Evolutionary conservation across 306 rosid species (phyloP), one percentile per base, ranked within the genome.

Genomic region (Biancaea sappan): DNA sequence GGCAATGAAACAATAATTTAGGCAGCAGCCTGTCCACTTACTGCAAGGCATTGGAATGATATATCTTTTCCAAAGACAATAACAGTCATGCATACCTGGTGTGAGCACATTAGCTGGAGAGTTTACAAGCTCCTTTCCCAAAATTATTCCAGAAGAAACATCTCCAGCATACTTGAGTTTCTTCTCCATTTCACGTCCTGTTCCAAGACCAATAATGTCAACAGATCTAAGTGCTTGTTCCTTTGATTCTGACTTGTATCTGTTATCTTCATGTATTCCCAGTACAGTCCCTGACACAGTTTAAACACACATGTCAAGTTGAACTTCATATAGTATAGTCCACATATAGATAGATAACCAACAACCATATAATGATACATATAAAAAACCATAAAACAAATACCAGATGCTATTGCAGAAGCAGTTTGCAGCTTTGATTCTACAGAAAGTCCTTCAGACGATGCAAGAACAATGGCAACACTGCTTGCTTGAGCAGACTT

Each of bases 31-130:
- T 16, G n/a, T 29, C 47, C 22, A n/a, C 3, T 34, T 19, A 63
- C 19, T 26, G 52, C 32, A 13, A 19, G 41, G 22, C 34, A 25
- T 29, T 32, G 65, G 62, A 54, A 71, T 13, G 21, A 32, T 14
- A 46, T 10, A 66, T 52, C 44, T 19, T 47, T 53, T 66, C 56
- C 22, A 37, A 70, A n/a, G 13, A 24, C n/a, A 34, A 34, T 1
- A 21, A 18, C 69, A 60, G 77, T 34, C 61, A 73, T 57, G 46
- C 82, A 82, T 73, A 92, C 97, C 97, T 75, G 97, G 97, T 9
- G 97, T 92, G 24, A 92, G 92, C 34, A 92, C 97, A 82, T 92
- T 92, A 75, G 96, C 96, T 7, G 97, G 97, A 14, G 97, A 92
- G 63, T 88, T 89, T 37, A 84, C 92, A 57, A 92, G 93, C 81